A percentile compares a stretch with the other conserved stretches of the same genome.
Evolutionary conservation across 495 filamentous ascomycete species (phyloP).

Genomic region (Neurospora cerealis): DNA sequence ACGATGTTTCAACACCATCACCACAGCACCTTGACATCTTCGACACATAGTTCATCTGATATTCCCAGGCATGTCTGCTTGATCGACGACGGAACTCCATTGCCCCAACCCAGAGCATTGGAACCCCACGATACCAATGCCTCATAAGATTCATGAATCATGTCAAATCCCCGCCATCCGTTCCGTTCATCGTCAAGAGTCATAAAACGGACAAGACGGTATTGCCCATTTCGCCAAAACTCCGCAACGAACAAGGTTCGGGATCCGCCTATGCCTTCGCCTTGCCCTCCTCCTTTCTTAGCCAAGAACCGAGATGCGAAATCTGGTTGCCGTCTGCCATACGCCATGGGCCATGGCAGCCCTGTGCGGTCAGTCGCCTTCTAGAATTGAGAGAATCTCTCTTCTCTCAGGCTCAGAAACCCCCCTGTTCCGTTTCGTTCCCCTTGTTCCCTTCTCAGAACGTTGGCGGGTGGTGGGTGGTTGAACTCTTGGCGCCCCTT

Average conservation of each 20-base stretch:
- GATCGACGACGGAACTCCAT: neutral
- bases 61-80: neutral
- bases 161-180: neutral
- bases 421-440: neutral
- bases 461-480: neutral
- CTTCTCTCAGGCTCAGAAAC: neutral
- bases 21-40: no score
- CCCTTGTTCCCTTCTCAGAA: neutral
- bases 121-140: neutral
- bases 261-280: neutral
- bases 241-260: neutral
- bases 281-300: neutral
- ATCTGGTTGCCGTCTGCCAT: neutral
- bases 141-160: neutral
- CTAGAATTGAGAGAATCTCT: neutral
- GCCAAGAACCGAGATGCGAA: neutral
- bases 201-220: neutral
- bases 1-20: neutral
- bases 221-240: neutral
- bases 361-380: neutral
- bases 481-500: neutral
- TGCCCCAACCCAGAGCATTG: neutral
- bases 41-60: neutral
- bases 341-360: neutral
- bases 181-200: neutral